phyloP scores from a whole-genome alignment of 2,329 filamentous ascomycete species.

The Sclerotiophoma versabilis region DNA sequence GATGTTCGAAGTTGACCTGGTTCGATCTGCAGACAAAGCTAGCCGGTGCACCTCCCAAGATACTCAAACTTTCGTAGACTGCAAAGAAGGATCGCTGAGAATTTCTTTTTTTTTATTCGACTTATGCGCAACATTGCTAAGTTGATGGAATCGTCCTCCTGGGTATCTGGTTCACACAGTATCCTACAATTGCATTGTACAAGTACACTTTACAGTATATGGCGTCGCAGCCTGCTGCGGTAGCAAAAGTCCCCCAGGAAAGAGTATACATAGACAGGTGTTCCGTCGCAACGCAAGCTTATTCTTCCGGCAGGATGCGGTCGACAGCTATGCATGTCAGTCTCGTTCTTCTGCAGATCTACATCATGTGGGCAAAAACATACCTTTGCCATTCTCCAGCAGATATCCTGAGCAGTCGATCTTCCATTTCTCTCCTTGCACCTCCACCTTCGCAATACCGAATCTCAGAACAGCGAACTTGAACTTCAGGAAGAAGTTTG shows the following conservation, averaged over 20 bases:
- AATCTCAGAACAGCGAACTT: constrained; percentile 46
- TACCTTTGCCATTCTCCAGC: constrained; percentile 46
- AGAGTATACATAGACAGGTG: neutral
- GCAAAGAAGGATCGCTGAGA: no score
- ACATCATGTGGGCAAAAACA: neutral
- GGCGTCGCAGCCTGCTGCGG: constrained; percentile 14
- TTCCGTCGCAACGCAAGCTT: neutral
- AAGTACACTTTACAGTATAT: neutral
- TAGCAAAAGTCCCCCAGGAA: neutral
- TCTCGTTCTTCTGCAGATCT: neutral
- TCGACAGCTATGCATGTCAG: constrained; percentile 40
- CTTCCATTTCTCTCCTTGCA: constrained; percentile 45
- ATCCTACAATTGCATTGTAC: constrained; percentile 4
- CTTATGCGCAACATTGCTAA: neutral
- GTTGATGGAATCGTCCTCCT: neutral
- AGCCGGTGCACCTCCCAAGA: no score
- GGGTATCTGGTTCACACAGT: constrained; percentile 4
- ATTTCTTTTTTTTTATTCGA: no score
- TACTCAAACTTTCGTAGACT: neutral
- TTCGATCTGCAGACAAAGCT: neutral
- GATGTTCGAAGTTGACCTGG: no score
- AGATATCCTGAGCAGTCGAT: constrained; percentile 46
- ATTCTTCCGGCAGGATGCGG: constrained; percentile 40
- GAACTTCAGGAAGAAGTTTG: constrained; percentile 45
- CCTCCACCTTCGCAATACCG: constrained; percentile 40